Evolutionary conservation across 371 early-diverging fungal genomes (phyloP).

Genomic region (Syncephalastrum racemosum): DNA sequence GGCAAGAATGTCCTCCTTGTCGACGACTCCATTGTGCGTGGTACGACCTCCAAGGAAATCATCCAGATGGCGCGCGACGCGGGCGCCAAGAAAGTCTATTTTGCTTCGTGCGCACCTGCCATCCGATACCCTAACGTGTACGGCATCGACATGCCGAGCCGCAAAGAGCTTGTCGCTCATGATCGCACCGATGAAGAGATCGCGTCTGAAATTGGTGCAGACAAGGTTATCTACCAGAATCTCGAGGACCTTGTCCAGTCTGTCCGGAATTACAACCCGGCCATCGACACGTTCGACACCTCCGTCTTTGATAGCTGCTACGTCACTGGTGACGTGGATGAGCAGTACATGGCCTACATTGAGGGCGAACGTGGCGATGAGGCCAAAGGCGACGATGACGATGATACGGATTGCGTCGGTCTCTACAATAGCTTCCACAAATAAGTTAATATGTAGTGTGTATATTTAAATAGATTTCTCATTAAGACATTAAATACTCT

Average conservation of each 20-base stretch:
- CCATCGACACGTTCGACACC: slow-evolving; percentile 83
- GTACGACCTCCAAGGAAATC: slow-evolving; percentile 97
- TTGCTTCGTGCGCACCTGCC: slow-evolving; percentile 96
- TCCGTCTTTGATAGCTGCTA: slow-evolving; percentile 95
- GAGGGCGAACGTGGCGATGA: slow-evolving; percentile 62
- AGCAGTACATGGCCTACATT: slow-evolving; percentile 77
- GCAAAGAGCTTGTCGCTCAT: slow-evolving; percentile 87
- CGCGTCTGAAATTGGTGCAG: slow-evolving; percentile 88
- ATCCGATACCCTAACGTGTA: slow-evolving; percentile 97
- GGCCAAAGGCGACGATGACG: slow-evolving; percentile 2
- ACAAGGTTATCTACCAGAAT: slow-evolving; percentile 89
- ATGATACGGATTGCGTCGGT: slow-evolving; percentile 64
- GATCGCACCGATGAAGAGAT: slow-evolving; percentile 78
- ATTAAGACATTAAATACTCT: too few relatives aligned
- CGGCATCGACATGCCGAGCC: slow-evolving; percentile 98
- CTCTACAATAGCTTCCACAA: slow-evolving; percentile 53
- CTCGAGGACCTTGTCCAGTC: slow-evolving; percentile 81
- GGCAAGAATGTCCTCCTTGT: slow-evolving; percentile 95
- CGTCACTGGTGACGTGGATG: slow-evolving; percentile 84
- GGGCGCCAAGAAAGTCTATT: slow-evolving; percentile 97
- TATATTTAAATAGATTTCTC: too few relatives aligned
- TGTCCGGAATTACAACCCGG: slow-evolving; percentile 80
- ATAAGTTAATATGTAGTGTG: slow-evolving; percentile 2
- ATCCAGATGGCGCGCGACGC: slow-evolving; percentile 97
- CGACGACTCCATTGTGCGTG: slow-evolving; percentile 97